phyloP scores from a whole-genome alignment of 163 green algal species.

The Coccomyxa subellipsoidea region DNA sequence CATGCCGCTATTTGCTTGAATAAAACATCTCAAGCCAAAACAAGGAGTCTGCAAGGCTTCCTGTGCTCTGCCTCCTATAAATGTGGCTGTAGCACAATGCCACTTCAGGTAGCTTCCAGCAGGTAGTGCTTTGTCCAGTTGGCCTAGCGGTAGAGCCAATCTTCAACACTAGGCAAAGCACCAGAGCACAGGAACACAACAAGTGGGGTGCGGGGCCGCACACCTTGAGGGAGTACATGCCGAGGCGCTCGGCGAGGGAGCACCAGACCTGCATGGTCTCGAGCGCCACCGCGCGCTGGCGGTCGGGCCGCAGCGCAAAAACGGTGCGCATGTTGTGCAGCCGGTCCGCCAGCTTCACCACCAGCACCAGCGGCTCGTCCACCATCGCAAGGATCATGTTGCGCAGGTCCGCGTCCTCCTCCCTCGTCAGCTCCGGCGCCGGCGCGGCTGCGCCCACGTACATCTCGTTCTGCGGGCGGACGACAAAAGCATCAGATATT shows the following conservation, averaged over 20 bases:
- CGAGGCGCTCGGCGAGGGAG: slow-evolving; percentile 76
- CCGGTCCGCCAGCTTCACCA: slow-evolving; percentile 84
- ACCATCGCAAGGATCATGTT: slow-evolving; percentile 52
- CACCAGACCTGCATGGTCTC: slow-evolving; percentile 86
- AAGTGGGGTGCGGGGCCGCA: not conserved
- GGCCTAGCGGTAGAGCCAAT: too few species aligned
- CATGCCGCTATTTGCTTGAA: too few species aligned
- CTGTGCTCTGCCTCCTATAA: too few species aligned
- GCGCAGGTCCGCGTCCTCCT: slow-evolving; percentile 40
- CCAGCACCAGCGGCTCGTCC: slow-evolving; percentile 68
- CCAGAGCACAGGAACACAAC: too few species aligned
- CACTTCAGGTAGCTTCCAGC: too few species aligned
- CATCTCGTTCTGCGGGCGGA: not conserved
- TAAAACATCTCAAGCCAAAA: too few species aligned
- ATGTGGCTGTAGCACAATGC: too few species aligned
- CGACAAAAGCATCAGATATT: not conserved
- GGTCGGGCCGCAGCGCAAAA: slow-evolving; percentile 66
- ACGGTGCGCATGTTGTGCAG: slow-evolving; percentile 91
- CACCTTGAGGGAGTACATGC: slow-evolving; percentile 82
- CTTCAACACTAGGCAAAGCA: too few species aligned
- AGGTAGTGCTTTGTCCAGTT: too few species aligned
- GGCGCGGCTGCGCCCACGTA: not conserved
- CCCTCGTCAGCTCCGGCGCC: not conserved
- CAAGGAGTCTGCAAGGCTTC: too few species aligned
- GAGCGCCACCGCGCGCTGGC: slow-evolving; percentile 66